Evolutionary conservation across 2,329 filamentous ascomycete species (phyloP).

Genomic region (Aspergillus ustus): DNA sequence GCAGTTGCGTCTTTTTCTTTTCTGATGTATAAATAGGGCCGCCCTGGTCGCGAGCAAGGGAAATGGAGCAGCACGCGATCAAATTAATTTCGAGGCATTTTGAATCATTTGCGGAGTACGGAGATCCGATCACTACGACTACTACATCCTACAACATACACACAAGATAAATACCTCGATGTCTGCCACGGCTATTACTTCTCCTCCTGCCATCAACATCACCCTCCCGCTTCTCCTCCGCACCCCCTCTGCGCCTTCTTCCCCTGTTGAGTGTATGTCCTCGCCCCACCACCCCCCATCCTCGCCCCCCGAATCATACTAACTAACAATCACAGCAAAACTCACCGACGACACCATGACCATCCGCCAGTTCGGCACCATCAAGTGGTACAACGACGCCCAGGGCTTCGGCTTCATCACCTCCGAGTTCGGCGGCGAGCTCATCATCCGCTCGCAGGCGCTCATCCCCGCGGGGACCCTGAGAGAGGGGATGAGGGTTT

Average conservation of each 20-base stretch:
- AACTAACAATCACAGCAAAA: background rate
- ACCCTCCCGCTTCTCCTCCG: background rate
- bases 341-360: background rate
- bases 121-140: background rate
- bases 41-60: background rate
- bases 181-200: background rate
- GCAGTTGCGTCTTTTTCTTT: background rate
- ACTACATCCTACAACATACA: background rate
- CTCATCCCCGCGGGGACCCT: constrained; percentile 1
- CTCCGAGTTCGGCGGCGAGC: constrained; percentile 12
- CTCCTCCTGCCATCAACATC: background rate
- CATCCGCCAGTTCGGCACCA: constrained; percentile 13
- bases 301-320: background rate
- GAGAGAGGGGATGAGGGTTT: constrained; percentile 14
- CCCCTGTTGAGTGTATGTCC: background rate
- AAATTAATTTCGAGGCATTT: background rate
- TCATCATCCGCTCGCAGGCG: constrained; percentile 14
- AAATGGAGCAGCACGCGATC: background rate
- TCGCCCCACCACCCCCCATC: background rate
- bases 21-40: background rate
- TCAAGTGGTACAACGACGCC: constrained; percentile 17
- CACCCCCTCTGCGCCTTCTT: background rate
- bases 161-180: background rate
- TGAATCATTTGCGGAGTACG: background rate
- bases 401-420: constrained; percentile 20